These are phyloP conservation scores for Vicia villosa DNA, from an alignment of 306 rosid species.

Conservation along the genomic window DNA sequence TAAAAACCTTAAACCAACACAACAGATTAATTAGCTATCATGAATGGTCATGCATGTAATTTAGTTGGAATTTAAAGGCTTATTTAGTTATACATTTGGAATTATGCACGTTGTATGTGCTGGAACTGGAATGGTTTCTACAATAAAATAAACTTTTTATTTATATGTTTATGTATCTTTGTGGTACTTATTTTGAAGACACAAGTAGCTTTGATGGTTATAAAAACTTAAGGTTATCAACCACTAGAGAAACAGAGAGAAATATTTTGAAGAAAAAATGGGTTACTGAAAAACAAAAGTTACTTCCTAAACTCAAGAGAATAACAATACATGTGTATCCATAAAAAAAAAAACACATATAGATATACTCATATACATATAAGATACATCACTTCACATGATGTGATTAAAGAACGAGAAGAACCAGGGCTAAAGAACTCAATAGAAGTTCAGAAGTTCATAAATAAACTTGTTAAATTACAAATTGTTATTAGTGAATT, in stretches of 20 bases:
- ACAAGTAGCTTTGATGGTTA: slow-evolving; percentile 54
- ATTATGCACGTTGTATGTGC: slow-evolving; percentile 43
- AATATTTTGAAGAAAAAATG: slow-evolving; percentile 40
- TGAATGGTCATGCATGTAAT: slow-evolving; percentile 43
- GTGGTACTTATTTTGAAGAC: slow-evolving; percentile 45
- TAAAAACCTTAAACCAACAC: too few species aligned
- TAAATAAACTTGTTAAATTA: slow-evolving; percentile 66
- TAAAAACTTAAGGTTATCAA: slow-evolving; percentile 14
- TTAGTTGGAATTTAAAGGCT: slow-evolving; percentile 31
- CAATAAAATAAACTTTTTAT: slow-evolving; percentile 21
- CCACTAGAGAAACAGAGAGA: neutral
- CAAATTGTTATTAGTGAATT: too few species aligned
- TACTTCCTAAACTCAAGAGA: slow-evolving; percentile 77
- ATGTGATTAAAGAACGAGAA: slow-evolving; percentile 56
- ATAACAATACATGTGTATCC: too few species aligned
- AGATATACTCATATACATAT: neutral
- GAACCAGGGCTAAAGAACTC: slow-evolving; percentile 64
- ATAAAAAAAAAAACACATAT: too few species aligned
- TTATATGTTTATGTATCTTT: slow-evolving; percentile 30
- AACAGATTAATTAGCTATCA: slow-evolving; percentile 35
- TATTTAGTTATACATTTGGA: slow-evolving; percentile 30
- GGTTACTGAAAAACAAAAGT: slow-evolving; percentile 78
- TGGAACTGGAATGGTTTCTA: slow-evolving; percentile 32
- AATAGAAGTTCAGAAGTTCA: slow-evolving; percentile 57
- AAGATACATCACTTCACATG: slow-evolving; percentile 35